Evolutionary conservation across 2,329 filamentous ascomycete genomes (phyloP).

Genomic region (Berkeleyomyces basicola): DNA sequence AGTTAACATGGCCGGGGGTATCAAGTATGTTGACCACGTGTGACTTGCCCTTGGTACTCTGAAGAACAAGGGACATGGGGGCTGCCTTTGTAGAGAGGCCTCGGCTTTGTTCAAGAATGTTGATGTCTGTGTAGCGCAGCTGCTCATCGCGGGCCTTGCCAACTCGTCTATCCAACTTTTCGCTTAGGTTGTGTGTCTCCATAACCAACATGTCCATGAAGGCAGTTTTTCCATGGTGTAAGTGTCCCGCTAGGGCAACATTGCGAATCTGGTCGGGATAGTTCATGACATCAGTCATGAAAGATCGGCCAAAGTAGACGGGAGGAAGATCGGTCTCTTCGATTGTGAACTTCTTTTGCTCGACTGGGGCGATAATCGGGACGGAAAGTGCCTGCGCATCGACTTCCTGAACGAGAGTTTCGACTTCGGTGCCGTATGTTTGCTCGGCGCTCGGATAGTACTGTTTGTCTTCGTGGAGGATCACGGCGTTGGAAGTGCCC

Average conservation of each 20-base stretch:
- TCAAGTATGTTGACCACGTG: conserved; percentile 91
- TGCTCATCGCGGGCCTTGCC: conserved; percentile 77
- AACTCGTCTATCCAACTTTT: conserved; percentile 61
- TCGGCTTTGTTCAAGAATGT: conserved; percentile 73
- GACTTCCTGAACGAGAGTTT: conserved; percentile 91
- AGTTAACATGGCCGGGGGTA: conserved; percentile 95
- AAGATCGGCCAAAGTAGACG: conserved; percentile 73
- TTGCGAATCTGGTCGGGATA: conserved; percentile 91
- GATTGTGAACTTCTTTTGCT: conserved; percentile 90
- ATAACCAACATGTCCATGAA: conserved; percentile 97
- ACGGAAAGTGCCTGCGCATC: conserved; percentile 85
- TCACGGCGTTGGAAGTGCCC: conserved; percentile 87
- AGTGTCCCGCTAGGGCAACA: conserved; percentile 74
- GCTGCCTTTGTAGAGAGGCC: conserved; percentile 84
- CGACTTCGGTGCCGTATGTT: conserved; percentile 84
- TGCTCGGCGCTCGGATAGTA: conserved; percentile 98
- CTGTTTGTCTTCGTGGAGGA: conserved; percentile 97
- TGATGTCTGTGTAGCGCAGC: conserved; percentile 85
- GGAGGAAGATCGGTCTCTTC: conserved; percentile 81
- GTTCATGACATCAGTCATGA: conserved; percentile 93
- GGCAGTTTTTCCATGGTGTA: conserved; percentile 95
- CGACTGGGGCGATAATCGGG: conserved; percentile 83
- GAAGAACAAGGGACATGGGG: conserved; percentile 85
- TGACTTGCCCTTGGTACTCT: conserved; percentile 79
- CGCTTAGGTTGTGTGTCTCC: conserved; percentile 78